These are phyloP conservation scores for Saccharata proteae DNA, from an alignment of 2,329 filamentous ascomycete species.

Conservation along the genomic window DNA sequence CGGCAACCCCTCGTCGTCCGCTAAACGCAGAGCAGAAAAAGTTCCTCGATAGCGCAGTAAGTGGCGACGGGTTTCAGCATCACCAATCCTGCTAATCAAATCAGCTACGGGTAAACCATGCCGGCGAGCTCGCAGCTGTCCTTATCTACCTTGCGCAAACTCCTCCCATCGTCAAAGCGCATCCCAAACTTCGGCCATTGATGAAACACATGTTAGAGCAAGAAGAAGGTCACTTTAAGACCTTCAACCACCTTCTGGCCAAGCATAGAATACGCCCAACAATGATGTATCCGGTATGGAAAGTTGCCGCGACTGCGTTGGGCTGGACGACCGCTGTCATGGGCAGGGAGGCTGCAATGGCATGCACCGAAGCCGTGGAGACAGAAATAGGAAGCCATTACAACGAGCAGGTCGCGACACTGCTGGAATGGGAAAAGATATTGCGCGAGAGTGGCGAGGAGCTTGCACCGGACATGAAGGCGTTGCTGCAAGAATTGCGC, in stretches of 20 bases:
- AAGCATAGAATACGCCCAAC: slow-evolving; percentile 87
- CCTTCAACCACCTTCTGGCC: slow-evolving; percentile 72
- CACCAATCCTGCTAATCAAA: slow-evolving; percentile 1
- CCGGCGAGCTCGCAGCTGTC: slow-evolving; percentile 90
- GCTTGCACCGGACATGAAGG: slow-evolving; percentile 63
- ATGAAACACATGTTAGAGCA: slow-evolving; percentile 99
- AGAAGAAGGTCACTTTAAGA: slow-evolving; percentile 74
- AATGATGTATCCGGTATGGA: slow-evolving; percentile 85
- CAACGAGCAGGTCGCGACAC: slow-evolving; percentile 73
- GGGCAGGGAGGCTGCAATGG: slow-evolving; percentile 92
- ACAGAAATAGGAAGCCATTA: slow-evolving; percentile 97
- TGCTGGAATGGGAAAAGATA: slow-evolving; percentile 69
- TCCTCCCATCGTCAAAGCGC: slow-evolving; percentile 62
- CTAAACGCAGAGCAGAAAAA: slow-evolving; percentile 20
- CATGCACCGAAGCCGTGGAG: slow-evolving; percentile 95
- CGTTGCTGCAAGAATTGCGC: slow-evolving; percentile 61
- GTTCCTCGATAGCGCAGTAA: slow-evolving; percentile 26
- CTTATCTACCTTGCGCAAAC: slow-evolving; percentile 88
- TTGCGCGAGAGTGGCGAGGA: slow-evolving; percentile 70
- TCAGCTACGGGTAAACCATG: slow-evolving; percentile 87
- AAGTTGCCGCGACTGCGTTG: slow-evolving; percentile 62
- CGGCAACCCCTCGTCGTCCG: slow-evolving; percentile 7
- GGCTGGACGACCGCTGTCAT: slow-evolving; percentile 85
- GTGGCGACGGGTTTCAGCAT: slow-evolving; percentile 1
- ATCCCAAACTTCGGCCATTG: slow-evolving; percentile 77